A percentile compares a stretch with the other conserved stretches of the same genome.
phyloP scores from a whole-genome alignment of 495 filamentous ascomycete species.

The Xylaria venustula region DNA sequence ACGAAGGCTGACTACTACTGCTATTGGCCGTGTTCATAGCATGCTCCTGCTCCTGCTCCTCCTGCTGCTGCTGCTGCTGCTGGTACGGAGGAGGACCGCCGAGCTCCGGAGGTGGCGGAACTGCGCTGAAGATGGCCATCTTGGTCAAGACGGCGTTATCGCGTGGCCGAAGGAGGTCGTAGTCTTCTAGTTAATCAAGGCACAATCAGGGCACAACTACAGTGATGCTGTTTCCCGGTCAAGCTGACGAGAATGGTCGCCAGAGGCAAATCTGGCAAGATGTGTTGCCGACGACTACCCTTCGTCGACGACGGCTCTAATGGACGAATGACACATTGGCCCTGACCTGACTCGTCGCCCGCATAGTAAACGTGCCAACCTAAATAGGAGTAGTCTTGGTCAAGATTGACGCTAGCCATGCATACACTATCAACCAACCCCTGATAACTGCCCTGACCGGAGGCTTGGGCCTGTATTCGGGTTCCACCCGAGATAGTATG shows the following conservation, averaged over 20 bases:
- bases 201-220: neutral
- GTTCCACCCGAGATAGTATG: too few species aligned
- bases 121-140: constrained; percentile 39
- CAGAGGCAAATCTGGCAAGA: too few species aligned
- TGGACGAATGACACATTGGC: constrained; percentile 1
- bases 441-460: too few species aligned
- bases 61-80: constrained; percentile 17
- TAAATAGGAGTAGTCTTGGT: too few species aligned
- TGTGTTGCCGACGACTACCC: too few species aligned
- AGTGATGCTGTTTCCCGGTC: too few species aligned
- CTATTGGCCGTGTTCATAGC: too few species aligned
- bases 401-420: too few species aligned
- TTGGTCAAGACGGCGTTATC: neutral
- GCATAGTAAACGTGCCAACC: too few species aligned
- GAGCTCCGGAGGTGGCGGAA: constrained; percentile 36
- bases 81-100: constrained; percentile 10
- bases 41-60: constrained; percentile 5
- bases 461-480: too few species aligned
- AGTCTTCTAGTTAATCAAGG: neutral
- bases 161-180: neutral
- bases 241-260: too few species aligned
- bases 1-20: neutral
- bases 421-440: too few species aligned
- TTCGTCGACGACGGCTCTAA: neutral
- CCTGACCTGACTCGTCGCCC: constrained; percentile 4